These are phyloP conservation scores for Xerocomus nothofagi DNA, from an alignment of 1,284 basidiomycete species.

Conservation along the genomic window DNA sequence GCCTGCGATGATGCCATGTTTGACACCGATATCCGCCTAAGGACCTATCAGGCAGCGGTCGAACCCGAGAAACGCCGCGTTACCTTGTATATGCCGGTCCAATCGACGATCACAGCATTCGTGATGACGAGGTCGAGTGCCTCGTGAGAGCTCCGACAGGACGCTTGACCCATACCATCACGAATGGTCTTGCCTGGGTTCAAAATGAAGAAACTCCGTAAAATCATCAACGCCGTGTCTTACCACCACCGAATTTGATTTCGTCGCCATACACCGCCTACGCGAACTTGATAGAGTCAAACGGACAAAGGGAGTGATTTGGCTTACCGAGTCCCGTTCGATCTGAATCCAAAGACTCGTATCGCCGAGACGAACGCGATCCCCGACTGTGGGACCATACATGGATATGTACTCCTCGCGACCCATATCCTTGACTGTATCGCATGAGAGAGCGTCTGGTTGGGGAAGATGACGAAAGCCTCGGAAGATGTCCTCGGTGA, in stretches of 20 bases:
- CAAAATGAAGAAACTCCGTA: neutral
- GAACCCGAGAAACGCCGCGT: neutral
- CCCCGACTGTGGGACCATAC: conserved; percentile 94
- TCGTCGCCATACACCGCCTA: conserved; percentile 90
- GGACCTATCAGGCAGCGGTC: conserved; percentile 5
- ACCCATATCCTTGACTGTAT: conserved; percentile 52
- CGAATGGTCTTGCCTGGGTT: conserved; percentile 81
- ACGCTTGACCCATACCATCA: conserved; percentile 97
- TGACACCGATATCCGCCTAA: conserved; percentile 96
- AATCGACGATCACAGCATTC: conserved; percentile 93
- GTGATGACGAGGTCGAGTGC: conserved; percentile 92
- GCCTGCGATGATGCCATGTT: conserved; percentile 79
- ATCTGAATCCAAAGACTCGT: conserved; percentile 92
- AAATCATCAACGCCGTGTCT: conserved; percentile 10
- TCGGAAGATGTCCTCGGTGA: conserved; percentile 21
- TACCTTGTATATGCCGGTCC: conserved; percentile 94
- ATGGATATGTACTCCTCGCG: conserved; percentile 81
- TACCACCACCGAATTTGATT: conserved; percentile 96
- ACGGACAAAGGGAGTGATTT: neutral
- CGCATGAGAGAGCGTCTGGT: conserved; percentile 52
- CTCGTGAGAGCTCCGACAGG: conserved; percentile 65
- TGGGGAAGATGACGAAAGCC: conserved; percentile 68
- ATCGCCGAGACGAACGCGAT: conserved; percentile 87
- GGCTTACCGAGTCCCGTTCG: conserved; percentile 77
- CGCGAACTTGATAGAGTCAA: neutral